Percentiles rank a stretch among this genome's conserved stretches.
phyloP scores from a whole-genome alignment of 176 grass and related monocot genomes.

The Triticum timopheevii region DNA sequence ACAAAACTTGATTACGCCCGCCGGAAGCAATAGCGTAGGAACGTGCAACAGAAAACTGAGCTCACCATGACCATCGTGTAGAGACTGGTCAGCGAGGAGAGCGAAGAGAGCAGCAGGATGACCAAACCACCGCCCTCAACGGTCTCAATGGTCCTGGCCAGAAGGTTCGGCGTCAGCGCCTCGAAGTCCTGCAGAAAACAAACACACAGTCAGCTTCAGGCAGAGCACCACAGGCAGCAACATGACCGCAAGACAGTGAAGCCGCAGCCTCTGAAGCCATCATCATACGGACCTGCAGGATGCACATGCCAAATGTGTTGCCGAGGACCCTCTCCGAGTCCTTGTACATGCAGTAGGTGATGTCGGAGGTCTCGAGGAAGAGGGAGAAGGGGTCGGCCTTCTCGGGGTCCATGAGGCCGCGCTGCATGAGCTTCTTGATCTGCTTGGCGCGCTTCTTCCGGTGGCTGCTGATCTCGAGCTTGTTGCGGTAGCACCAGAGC shows the following conservation, averaged over 20 bases:
- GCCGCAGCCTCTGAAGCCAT: neutral
- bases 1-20: neutral
- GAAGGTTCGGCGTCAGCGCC: conserved; percentile 82
- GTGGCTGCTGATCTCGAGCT: conserved; percentile 95
- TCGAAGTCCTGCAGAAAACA: conserved; percentile 62
- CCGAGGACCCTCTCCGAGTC: conserved; percentile 90
- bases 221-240: neutral
- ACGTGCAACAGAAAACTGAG: neutral
- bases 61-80: conserved; percentile 97
- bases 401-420: conserved; percentile 88
- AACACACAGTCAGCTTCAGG: neutral
- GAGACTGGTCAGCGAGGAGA: conserved; percentile 86
- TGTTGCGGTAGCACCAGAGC: conserved; percentile 94
- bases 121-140: conserved; percentile 92
- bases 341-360: conserved; percentile 85
- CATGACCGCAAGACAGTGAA: neutral
- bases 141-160: conserved; percentile 87
- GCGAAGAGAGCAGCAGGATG: conserved; percentile 73
- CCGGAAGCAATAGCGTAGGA: neutral
- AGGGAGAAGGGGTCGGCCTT: conserved; percentile 91
- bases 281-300: conserved; percentile 62
- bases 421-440: conserved; percentile 85
- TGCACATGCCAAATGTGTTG: conserved; percentile 99
- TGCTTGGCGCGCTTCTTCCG: conserved; percentile 92
- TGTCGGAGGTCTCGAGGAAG: conserved; percentile 75